Percentiles rank a stretch among this genome's conserved stretches.
These are phyloP conservation scores for Rutidosis leptorrhynchoides DNA, from an alignment of 129 eudicot genomes.

Conservation along the genomic window DNA sequence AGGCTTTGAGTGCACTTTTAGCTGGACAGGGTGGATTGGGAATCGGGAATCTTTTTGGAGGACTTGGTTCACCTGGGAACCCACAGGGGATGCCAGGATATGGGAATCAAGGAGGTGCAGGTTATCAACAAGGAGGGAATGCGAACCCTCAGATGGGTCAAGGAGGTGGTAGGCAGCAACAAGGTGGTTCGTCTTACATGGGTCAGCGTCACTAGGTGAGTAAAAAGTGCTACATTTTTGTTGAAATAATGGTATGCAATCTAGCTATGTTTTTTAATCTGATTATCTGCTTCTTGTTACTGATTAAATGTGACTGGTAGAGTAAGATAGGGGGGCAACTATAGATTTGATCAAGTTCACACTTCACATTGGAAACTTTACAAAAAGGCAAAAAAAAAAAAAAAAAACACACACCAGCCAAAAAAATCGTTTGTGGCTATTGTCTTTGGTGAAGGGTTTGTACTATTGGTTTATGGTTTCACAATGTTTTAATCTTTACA, in stretches of 20 bases:
- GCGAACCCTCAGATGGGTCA: slow-evolving; percentile 80
- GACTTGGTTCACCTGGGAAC: slow-evolving; percentile 51
- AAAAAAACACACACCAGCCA: neutral
- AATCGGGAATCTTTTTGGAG: slow-evolving; percentile 70
- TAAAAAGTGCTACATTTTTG: slow-evolving; percentile 24
- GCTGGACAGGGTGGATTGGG: slow-evolving; percentile 81
- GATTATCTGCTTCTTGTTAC: neutral
- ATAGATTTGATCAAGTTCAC: slow-evolving; percentile 8
- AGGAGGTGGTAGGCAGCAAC: slow-evolving; percentile 68
- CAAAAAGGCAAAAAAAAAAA: too few relatives aligned
- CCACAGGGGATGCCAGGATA: slow-evolving; percentile 74
- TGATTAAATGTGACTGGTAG: neutral
- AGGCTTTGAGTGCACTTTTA: slow-evolving; percentile 82
- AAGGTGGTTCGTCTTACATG: slow-evolving; percentile 76
- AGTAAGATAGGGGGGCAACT: neutral
- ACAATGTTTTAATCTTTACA: too few relatives aligned
- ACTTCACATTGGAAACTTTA: neutral
- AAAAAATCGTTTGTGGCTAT: neutral
- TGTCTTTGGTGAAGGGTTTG: neutral
- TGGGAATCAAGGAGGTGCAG: slow-evolving; percentile 60
- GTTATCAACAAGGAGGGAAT: slow-evolving; percentile 73
- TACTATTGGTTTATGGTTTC: neutral
- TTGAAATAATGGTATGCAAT: slow-evolving; percentile 17
- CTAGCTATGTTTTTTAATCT: neutral
- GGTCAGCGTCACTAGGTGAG: slow-evolving; percentile 82